These are phyloP conservation scores for Kandelia obovata DNA, from an alignment of 345 rosid genomes.

Conservation along the genomic window DNA sequence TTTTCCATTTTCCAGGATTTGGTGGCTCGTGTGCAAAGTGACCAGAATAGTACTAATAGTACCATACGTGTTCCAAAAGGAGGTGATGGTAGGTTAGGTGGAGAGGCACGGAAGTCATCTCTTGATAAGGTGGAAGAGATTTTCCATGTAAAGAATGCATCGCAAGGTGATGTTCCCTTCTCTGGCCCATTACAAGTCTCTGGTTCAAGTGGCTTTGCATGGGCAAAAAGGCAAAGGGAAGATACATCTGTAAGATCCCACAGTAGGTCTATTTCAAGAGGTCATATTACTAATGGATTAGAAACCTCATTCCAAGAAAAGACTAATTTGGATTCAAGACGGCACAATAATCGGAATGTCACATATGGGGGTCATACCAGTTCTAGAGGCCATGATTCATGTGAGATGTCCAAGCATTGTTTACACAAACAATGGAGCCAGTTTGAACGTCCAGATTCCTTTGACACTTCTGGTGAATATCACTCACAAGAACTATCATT, in stretches of 20 bases:
- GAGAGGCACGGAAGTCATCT: constrained; percentile 44
- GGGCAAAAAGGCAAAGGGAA: constrained; percentile 82
- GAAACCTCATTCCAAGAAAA: constrained; percentile 48
- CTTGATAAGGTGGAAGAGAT: constrained; percentile 50
- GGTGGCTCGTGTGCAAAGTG: constrained; percentile 32
- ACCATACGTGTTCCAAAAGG: constrained; percentile 28
- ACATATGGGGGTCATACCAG: constrained; percentile 35
- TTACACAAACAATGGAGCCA: constrained; percentile 71
- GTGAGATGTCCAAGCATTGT: constrained; percentile 49
- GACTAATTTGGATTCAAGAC: constrained; percentile 42
- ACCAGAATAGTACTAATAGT: constrained; percentile 33
- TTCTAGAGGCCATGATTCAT: constrained; percentile 55
- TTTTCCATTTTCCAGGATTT: constrained; percentile 49
- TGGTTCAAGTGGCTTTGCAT: constrained; percentile 82
- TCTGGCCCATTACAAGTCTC: constrained; percentile 88
- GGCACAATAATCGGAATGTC: constrained; percentile 35
- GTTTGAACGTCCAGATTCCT: constrained; percentile 79
- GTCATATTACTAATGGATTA: constrained; percentile 43
- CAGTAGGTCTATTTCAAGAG: constrained; percentile 58
- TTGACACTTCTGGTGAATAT: constrained; percentile 80
- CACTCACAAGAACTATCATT: constrained; percentile 80
- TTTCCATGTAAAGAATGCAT: constrained; percentile 74
- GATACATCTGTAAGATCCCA: constrained; percentile 52
- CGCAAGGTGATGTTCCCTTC: constrained; percentile 87
- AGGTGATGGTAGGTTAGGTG: constrained; percentile 30